Percentiles rank a stretch among this genome's conserved stretches.
Evolutionary conservation across 176 grass and related monocot genomes (phyloP).

Genomic region (Triticum monococcum): DNA sequence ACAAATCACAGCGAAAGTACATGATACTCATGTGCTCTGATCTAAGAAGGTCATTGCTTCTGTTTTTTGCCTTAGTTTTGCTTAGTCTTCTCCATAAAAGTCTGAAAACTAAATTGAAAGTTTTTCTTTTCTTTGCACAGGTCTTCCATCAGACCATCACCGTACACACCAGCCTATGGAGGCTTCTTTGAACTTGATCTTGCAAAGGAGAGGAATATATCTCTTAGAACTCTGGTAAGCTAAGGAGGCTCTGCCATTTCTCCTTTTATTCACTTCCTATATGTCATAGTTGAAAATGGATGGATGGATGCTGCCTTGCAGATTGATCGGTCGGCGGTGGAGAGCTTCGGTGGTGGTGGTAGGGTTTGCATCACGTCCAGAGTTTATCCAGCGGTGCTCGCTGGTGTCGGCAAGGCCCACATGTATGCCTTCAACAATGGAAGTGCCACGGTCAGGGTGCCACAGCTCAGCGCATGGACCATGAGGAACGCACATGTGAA

Average conservation of each 20-base stretch:
- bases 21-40: background rate
- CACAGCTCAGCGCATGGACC: too few relatives aligned
- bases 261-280: background rate
- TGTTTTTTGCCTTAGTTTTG: background rate
- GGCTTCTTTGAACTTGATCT: constrained; percentile 65
- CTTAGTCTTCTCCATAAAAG: too few relatives aligned
- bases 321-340: constrained; percentile 43
- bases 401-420: too few relatives aligned
- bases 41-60: background rate
- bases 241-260: too few relatives aligned
- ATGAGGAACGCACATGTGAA: too few relatives aligned
- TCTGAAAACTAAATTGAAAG: too few relatives aligned
- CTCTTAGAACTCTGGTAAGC: constrained; percentile 74
- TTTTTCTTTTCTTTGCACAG: constrained; percentile 7
- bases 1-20: background rate
- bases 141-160: constrained; percentile 54
- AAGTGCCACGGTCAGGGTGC: too few relatives aligned
- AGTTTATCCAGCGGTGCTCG: too few relatives aligned
- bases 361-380: too few relatives aligned
- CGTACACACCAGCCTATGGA: constrained; percentile 64
- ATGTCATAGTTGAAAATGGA: background rate
- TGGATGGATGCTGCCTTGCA: constrained; percentile 17
- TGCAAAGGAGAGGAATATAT: constrained; percentile 46
- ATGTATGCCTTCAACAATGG: too few relatives aligned
- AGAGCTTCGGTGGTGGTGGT: too few relatives aligned